Evolutionary conservation across 148 eudicot species (phyloP), one percentile per base, ranked within the genome.

Genomic region (Fagopyrum homotropicum): DNA sequence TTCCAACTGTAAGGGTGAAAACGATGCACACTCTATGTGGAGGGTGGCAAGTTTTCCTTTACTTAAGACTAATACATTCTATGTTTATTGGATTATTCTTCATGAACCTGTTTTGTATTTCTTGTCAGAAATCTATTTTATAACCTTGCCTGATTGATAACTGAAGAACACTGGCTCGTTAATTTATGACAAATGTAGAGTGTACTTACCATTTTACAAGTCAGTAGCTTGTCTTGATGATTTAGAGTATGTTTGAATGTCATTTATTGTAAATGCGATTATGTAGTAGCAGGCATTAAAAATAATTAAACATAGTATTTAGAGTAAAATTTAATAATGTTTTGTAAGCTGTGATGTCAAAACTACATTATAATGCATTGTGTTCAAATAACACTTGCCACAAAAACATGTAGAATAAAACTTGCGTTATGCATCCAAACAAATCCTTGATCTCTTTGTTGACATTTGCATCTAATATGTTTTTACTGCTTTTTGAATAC

Each of bases 1-100:
- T 90, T 63, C 96, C 98, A 59, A 82, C 89, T 69, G 60, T 43
- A 26, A 90, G 79, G 77, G 83, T 75, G 63, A 85, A 75, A 30
- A 80, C 85, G 4, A 75, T 82, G 83, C 92, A 90, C 84, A 87
- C 88, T 5, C 81, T 94, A 69, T 87, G 92, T 77, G 97, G 93
- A 73, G 98, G 98, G 5, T 94, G 91, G 97, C 90, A 75, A 83
- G 91, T 79, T 70, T 50, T 69, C 22, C 70, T 40, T n/a, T 47
- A 45, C 1, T 22, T 46, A 22, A 19, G 14, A 12, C 57, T 73
- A 26, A 4, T 7, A 48, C 46, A 45, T 45, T 56, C 26, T 15
- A 54, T 40, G 22, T 63, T 70, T 45, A 35, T 71, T 45, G 6
- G n/a, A 9, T 29, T 15, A 47, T 72, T 72, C 7, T 74, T 5